Evolutionary conservation across 352 stramenopile species (phyloP).

Genomic region (Blastocystis sp.): DNA sequence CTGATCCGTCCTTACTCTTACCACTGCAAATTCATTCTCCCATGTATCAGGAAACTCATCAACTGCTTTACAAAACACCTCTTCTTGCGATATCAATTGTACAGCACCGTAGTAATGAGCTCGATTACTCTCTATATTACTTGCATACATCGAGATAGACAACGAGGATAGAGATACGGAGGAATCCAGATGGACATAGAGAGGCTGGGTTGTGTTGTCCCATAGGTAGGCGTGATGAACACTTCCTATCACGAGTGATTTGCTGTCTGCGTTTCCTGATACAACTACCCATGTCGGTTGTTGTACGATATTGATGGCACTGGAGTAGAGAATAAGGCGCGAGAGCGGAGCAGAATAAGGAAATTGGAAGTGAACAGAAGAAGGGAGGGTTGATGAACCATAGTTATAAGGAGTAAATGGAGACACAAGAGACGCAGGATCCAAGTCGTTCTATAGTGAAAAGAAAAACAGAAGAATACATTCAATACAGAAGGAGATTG

Average conservation of each 20-base stretch:
- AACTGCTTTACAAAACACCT: background rate
- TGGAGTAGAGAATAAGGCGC: background rate
- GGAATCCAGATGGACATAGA: background rate
- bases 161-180: background rate
- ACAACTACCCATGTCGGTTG: background rate
- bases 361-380: background rate
- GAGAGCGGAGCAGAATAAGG: background rate
- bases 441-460: background rate
- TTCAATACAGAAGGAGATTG: background rate
- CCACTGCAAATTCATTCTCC: background rate
- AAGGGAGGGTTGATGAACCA: background rate
- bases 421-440: background rate
- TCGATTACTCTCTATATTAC: background rate
- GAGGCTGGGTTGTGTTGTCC: background rate
- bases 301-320: background rate
- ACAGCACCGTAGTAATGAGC: background rate
- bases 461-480: background rate
- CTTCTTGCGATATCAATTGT: background rate
- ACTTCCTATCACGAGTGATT: background rate
- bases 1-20: background rate
- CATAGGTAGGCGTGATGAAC: background rate
- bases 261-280: background rate
- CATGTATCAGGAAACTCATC: background rate
- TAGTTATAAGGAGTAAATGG: background rate
- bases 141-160: background rate